These are phyloP conservation scores for Chenopodium album DNA, from an alignment of 148 eudicot genomes.

Conservation along the genomic window DNA sequence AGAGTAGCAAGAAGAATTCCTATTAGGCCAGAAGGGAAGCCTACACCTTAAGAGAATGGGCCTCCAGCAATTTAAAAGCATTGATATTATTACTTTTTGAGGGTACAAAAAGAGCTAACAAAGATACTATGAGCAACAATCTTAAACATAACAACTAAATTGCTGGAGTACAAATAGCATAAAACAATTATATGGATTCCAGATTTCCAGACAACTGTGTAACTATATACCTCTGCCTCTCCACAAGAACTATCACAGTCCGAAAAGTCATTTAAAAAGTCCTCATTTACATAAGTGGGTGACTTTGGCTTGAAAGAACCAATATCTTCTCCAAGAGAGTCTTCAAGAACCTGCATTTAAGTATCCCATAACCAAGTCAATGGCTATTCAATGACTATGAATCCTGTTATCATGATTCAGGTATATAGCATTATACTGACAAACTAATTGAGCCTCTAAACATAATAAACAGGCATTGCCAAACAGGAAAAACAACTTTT, in stretches of 20 bases:
- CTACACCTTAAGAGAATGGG: too few relatives aligned
- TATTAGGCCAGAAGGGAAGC: too few relatives aligned
- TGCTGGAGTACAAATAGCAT: background rate
- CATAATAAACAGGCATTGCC: background rate
- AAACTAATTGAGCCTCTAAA: background rate
- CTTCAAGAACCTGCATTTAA: constrained; percentile 14
- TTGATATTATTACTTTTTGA: background rate
- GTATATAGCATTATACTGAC: background rate
- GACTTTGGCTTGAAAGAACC: background rate
- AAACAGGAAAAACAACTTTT: background rate
- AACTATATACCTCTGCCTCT: constrained; percentile 9
- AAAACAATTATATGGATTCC: background rate
- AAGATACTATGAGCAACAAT: background rate
- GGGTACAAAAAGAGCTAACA: background rate
- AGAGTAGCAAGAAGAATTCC: too few relatives aligned
- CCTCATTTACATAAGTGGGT: background rate
- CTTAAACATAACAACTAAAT: background rate
- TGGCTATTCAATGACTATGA: background rate
- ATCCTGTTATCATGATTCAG: background rate
- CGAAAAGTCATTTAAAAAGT: background rate
- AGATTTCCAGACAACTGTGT: too few relatives aligned
- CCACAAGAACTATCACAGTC: constrained; percentile 11
- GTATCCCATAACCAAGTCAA: background rate
- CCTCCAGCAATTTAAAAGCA: background rate
- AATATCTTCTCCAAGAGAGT: constrained; percentile 5